Base-by-base conservation (phyloP, 2,329 filamentous ascomycete species). In the Penicillium griseofulvum region DNA sequence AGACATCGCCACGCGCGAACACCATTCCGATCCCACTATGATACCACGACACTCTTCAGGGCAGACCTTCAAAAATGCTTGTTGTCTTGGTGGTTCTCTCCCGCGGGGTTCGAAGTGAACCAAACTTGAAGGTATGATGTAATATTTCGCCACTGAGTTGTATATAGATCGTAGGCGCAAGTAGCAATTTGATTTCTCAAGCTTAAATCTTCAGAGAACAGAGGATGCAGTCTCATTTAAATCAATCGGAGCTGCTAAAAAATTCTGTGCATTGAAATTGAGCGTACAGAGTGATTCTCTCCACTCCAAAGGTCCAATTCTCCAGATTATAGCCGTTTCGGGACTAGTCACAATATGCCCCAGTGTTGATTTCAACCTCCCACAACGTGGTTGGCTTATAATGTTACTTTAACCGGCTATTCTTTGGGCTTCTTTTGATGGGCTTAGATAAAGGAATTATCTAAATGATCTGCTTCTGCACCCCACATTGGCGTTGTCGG, bases 1-100 rank as follows among this genome's bases (percentile, higher is more conserved):
- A 58, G 33, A 65, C 54, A 61, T 65, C 63, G 16, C 62, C 63
- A 28, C 60, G 60, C 14, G 56, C 37, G 36, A 65, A 65, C 2
- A 65, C 62, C 63, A 65, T 65, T 4, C 43, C 34, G 33, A 33
- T 34, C 12, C n/a, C 22, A 22, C 19, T 10, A 3, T 29, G 19
- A 29, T 2, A 44, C 26, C 4, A 29, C 8, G 3, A 12, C 24
- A n/a, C 11, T 19, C 12, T 26, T 36, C 19, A 9, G n/a, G 10
- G 2, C 28, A 14, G 5, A 8, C 22, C 12, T 12, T 46, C 14
- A 10, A 2, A 16, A 9, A 14, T 19, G n/a, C 10, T 37, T 33
- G 28, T 24, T 4, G 16, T 39, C 22, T 29, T 19, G 10, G 24
- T 33, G 26, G 6, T 33, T 22, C 42, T 33, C 8, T 24, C 24